Conservation (phyloP, 1,284 basidiomycete species). For the Volvariella volvacea region DNA sequence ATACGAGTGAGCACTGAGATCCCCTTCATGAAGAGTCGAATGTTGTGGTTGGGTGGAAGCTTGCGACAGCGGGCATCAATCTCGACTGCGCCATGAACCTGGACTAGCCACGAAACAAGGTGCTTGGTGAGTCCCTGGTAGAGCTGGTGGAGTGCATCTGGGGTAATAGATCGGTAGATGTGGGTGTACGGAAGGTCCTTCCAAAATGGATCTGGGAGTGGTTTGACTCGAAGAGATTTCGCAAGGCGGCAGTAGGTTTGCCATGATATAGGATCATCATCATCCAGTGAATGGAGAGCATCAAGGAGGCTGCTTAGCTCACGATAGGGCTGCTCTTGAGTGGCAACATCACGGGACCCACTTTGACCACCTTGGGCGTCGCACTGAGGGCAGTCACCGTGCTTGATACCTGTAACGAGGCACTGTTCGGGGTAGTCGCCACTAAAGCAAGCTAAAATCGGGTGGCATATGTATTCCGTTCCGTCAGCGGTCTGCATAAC, state of each 20-base stretch:
- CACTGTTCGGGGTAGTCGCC: constrained; percentile 21
- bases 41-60: constrained; percentile 13
- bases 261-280: constrained; percentile 6
- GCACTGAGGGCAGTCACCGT: constrained; percentile 16
- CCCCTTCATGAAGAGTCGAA: constrained; percentile 20
- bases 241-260: constrained; percentile 10
- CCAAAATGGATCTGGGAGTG: constrained; percentile 20
- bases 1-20: constrained; percentile 22
- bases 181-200: constrained; percentile 15
- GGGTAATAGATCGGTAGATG: constrained; percentile 17
- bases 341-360: constrained; percentile 9
- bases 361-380: background rate
- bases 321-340: constrained; percentile 3
- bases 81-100: constrained; percentile 16
- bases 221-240: constrained; percentile 11
- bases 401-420: constrained; percentile 14
- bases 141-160: constrained; percentile 14
- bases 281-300: constrained; percentile 5
- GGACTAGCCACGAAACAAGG: constrained; percentile 17
- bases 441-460: constrained; percentile 18
- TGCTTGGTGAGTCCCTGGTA: constrained; percentile 23
- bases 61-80: constrained; percentile 17
- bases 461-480: constrained; percentile 15
- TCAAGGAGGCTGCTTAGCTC: constrained; percentile 7
- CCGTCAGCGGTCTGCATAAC: constrained; percentile 21